Base-by-base conservation (phyloP, 495 filamentous ascomycete genomes). In the Penicillium simplicissimum region DNA sequence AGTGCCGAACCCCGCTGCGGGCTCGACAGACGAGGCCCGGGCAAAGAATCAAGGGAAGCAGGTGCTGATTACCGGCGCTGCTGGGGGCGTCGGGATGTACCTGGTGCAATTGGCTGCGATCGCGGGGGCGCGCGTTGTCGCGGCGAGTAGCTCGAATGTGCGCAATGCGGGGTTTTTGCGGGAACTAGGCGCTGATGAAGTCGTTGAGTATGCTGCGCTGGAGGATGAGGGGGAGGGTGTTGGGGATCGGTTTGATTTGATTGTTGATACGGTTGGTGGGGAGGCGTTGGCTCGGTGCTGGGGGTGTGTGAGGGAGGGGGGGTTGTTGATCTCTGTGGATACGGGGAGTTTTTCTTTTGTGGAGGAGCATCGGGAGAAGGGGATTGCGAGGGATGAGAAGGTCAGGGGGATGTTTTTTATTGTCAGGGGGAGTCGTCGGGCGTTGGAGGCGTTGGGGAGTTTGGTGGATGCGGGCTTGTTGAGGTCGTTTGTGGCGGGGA, bases 231-330 rank as follows among this genome's bases (percentile, higher is more conserved):
- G 13, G 4, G 25, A 59, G 1, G 15, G 37, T 0, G 17, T 23
- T 1, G 23, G 19, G 19, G 61, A 59, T 1, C 36, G 23, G 7
- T 76, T 70, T 49, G 73, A 78, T 67, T n/a, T 75, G 14, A 58
- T 78, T 48, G 54, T 75, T 48, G 75, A 77, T 67, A 63, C 58
- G 5, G 73, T 78, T 33, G 74, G 75, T 8, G 74, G 74, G 21
- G 58, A 70, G 21, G 54, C 62, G n/a, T 55, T 76, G 10, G 55
- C 34, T 1, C 15, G 52, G 5, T 73, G 71, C 34, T 78, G 74
- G 74, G 58, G 28, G 4, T 45, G 47, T 49, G 63, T 77, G 11
- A 60, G 55, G n/a, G 60, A 58, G 3, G 55, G 23, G 2, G 72
- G 74, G 8, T 25, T n/a, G 31, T 45, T 77, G 34, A 57, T 77